Evolutionary conservation across 495 filamentous ascomycete genomes (phyloP).

Genomic region (Aspergillus sparsus): DNA sequence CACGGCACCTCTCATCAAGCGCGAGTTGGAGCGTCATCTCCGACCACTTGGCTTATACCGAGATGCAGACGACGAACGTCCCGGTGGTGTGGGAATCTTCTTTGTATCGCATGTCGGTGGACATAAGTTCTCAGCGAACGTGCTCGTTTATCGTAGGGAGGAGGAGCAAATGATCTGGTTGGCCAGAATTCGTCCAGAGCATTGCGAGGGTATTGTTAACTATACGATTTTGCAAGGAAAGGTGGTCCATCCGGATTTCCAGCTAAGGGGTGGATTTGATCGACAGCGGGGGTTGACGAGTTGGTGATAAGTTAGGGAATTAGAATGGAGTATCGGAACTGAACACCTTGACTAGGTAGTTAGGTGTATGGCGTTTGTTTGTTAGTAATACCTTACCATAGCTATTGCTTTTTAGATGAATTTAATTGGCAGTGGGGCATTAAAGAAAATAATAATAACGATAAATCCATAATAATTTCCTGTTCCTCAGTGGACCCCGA

Average conservation of each 20-base stretch:
- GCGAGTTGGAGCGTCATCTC: conserved; percentile 86
- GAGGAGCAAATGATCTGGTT: conserved; percentile 90
- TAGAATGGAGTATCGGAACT: background rate
- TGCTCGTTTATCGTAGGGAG: conserved; percentile 78
- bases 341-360: too few relatives aligned
- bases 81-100: conserved; percentile 88
- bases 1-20: conserved; percentile 79
- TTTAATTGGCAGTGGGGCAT: too few relatives aligned
- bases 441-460: too few relatives aligned
- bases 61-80: conserved; percentile 81
- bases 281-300: conserved; percentile 72
- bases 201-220: conserved; percentile 89
- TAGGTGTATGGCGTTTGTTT: too few relatives aligned
- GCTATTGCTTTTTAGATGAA: too few relatives aligned
- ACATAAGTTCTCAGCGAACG: conserved; percentile 90
- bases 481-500: background rate
- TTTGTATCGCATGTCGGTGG: conserved; percentile 95
- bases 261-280: conserved; percentile 91
- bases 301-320: conserved; percentile 58
- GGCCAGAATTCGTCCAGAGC: conserved; percentile 80
- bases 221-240: conserved; percentile 90
- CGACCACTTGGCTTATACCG: conserved; percentile 79
- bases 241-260: conserved; percentile 81
- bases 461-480: too few relatives aligned
- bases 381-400: too few relatives aligned